Evolutionary conservation across 2,329 filamentous ascomycete genomes (phyloP).

Genomic region (Parafenestella ontariensis): DNA sequence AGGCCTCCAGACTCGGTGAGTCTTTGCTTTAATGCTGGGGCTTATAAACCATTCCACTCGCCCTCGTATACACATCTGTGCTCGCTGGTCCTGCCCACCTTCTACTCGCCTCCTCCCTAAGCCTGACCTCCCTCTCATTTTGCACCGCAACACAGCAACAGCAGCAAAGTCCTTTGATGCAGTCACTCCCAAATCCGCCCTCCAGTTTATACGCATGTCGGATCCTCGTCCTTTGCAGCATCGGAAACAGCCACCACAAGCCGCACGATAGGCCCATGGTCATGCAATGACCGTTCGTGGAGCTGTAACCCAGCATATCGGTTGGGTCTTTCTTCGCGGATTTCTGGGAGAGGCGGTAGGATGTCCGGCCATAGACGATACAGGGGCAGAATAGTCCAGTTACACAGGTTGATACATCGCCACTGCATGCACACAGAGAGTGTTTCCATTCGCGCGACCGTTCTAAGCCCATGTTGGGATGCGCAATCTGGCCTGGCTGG

Average conservation of each 20-base stretch:
- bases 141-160: slow-evolving; percentile 53
- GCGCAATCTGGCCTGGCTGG: slow-evolving; percentile 51
- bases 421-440: slow-evolving; percentile 43
- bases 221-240: slow-evolving; percentile 49
- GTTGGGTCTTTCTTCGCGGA: slow-evolving; percentile 49
- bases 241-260: slow-evolving; percentile 48
- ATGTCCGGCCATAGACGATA: slow-evolving; percentile 52
- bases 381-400: slow-evolving; percentile 54
- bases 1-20: no score
- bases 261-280: slow-evolving; percentile 48
- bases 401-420: slow-evolving; percentile 47
- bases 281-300: slow-evolving; percentile 51
- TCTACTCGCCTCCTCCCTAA: slow-evolving; percentile 52
- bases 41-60: slow-evolving; percentile 44
- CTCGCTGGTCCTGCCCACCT: slow-evolving; percentile 49
- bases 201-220: slow-evolving; percentile 54
- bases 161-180: slow-evolving; percentile 49
- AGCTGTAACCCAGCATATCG: slow-evolving; percentile 47
- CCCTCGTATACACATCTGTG: slow-evolving; percentile 39
- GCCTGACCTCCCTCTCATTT: slow-evolving; percentile 55
- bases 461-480: slow-evolving; percentile 48
- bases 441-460: slow-evolving; percentile 39
- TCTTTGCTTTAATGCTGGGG: slow-evolving; percentile 34
- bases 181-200: slow-evolving; percentile 47
- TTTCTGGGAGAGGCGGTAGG: slow-evolving; percentile 52